These are phyloP conservation scores for Leccinum longicurvipes DNA, from an alignment of 768 basidiomycete species.

Conservation along the genomic window DNA sequence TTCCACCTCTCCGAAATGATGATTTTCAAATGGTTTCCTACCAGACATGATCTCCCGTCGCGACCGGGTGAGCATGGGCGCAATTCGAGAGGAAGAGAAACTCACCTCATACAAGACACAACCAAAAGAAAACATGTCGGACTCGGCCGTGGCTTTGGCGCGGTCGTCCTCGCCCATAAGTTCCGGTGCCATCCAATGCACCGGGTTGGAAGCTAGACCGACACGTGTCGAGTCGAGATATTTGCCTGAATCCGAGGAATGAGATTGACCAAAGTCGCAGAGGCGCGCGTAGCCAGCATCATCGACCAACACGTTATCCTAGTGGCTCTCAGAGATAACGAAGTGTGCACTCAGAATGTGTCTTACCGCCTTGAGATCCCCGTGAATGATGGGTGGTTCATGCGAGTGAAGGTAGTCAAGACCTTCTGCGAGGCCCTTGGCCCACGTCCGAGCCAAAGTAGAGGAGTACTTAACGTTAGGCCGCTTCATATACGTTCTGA, in stretches of 20 bases:
- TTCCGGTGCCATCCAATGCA: conserved; percentile 30
- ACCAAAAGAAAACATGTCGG: conserved; percentile 29
- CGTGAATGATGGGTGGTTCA: conserved; percentile 34
- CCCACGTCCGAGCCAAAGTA: conserved; percentile 7
- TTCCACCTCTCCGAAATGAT: neutral
- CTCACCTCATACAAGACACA: conserved; percentile 31
- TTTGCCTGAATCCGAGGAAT: conserved; percentile 21
- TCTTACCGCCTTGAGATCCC: conserved; percentile 39
- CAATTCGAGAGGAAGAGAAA: neutral
- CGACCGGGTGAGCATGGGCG: neutral
- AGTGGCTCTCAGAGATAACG: neutral
- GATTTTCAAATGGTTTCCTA: conserved; percentile 9
- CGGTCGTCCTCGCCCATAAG: conserved; percentile 6
- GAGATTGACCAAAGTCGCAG: conserved; percentile 29
- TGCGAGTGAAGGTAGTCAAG: conserved; percentile 24
- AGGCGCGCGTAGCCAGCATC: conserved; percentile 14
- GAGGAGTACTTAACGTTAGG: neutral
- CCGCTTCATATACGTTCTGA: conserved; percentile 8
- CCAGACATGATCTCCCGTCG: conserved; percentile 19
- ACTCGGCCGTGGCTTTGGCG: conserved; percentile 9
- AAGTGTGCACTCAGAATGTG: neutral
- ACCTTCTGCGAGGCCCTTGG: conserved; percentile 17
- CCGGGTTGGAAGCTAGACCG: conserved; percentile 9
- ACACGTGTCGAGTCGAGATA: conserved; percentile 24
- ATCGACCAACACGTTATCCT: conserved; percentile 27